Base-by-base conservation (phyloP, 2,329 filamentous ascomycete genomes). In the Acephala macrosclerotiorum region DNA sequence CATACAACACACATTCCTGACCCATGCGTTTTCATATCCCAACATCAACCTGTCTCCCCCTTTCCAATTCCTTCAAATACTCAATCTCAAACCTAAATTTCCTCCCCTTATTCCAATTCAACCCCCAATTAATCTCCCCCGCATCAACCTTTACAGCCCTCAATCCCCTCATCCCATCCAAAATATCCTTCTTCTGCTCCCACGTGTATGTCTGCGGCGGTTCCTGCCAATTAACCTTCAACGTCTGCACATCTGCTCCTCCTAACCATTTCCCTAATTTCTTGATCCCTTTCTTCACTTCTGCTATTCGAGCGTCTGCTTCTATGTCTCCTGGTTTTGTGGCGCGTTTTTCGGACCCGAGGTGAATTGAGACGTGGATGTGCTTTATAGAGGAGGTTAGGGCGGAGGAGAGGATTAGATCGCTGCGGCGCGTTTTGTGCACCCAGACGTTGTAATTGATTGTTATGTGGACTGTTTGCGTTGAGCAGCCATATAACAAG, bases 251-350 rank as follows among this genome's bases (percentile, higher is more conserved):
- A 58, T 73, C 72, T 0, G 71, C 72, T 1, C 70, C 71, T 22
- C 61, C 63, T 40, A 73, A 58, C 73, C 73, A 73, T 42, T 73
- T 74, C 33, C 69, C 58, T 18, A 69, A 36, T 53, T 74, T 74
- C 63, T 68, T 71, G 11, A 74, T 67, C 7, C 70, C 72, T 40
- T 73, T 74, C 58, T 67, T 67, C 0, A 74, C 68, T 45, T 71
- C 69, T 1, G 60, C 40, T 11, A 74, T 53, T 26, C 71, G 40
- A 5, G 71, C 68, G 26, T 65, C 66, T 7, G 67, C 68, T 51
- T 81, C 79, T 11, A 75, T 70, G 1, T 73, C 73, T 22, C 69
- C 63, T 1, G 75, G 78, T 70, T 75, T 76, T 56, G 70, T 76
- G 63, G 75, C 75, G 51, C 77, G 76, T 59, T 78, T 74, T 59